Conservation (phyloP, 257 asterid species). For the Agastache rugosa region DNA sequence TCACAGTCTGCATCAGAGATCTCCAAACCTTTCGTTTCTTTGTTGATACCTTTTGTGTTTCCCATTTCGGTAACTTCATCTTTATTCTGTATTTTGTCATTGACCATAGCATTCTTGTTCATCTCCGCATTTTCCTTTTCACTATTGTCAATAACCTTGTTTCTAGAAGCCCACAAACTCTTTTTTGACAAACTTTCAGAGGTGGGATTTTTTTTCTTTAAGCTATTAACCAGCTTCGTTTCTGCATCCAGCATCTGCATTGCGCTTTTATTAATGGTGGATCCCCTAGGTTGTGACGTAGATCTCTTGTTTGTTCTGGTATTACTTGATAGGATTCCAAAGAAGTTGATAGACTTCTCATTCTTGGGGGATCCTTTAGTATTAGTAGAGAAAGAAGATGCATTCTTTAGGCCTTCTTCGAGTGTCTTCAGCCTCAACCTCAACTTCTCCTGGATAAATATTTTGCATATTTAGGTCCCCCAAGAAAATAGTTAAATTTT, state of each 20-base stretch:
- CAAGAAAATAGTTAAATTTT: constrained; percentile 1
- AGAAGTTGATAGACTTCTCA: constrained; percentile 55
- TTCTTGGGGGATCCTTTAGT: constrained; percentile 52
- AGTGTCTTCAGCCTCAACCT: constrained; percentile 83
- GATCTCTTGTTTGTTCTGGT: constrained; percentile 60
- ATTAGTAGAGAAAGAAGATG: constrained; percentile 39
- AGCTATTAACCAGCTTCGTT: constrained; percentile 34
- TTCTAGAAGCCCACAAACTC: constrained; percentile 69
- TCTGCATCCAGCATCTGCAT: constrained; percentile 41
- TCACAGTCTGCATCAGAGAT: constrained; percentile 40
- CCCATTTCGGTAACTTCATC: constrained; percentile 42
- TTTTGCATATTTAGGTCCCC: constrained; percentile 26
- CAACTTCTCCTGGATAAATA: constrained; percentile 74
- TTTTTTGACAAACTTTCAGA: constrained; percentile 52
- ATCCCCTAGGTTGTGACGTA: constrained; percentile 70
- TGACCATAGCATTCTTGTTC: constrained; percentile 42
- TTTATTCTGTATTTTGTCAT: constrained; percentile 27
- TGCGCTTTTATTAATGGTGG: constrained; percentile 46
- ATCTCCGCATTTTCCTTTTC: constrained; percentile 70
- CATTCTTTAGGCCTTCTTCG: constrained; percentile 71
- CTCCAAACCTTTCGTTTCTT: constrained; percentile 42
- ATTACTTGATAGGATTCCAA: constrained; percentile 69
- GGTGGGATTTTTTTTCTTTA: constrained; percentile 44
- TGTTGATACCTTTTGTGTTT: constrained; percentile 37
- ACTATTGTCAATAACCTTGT: constrained; percentile 47